Evolutionary conservation across 2,329 filamentous ascomycete species (phyloP), one percentile per base, ranked within the genome.

Genomic region (Pseudogymnoascus sp.): DNA sequence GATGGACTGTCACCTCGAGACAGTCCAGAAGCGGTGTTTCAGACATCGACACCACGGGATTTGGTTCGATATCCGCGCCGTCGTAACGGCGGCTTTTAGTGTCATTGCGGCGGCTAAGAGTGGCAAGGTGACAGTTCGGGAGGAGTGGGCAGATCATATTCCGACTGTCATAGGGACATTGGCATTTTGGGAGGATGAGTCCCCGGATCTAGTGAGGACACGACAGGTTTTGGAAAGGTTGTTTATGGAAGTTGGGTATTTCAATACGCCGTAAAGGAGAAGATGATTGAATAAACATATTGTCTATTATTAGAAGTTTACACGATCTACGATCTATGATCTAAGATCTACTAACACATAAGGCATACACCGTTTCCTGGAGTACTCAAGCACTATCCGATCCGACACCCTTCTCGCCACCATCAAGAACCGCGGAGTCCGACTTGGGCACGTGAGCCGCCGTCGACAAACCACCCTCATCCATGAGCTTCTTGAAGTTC

Each of bases 1-100:
- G 2, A 65, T 72, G n/a, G 65, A 71, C 3, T 73, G 72, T 63
- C 67, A 66, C 60, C 38, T 71, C 46, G 69, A 66, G 34, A 70
- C 70, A 3, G 49, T 73, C 5, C 65, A 71, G 6, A 67, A 62
- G 5, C 65, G 70, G 4, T 65, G 64, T 31, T 56, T 71, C 12
- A 64, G 66, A 5, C 72, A 74, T 63, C 70, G 72, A 9, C 72
- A 74, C 62, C 72, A 74, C 61, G 72, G 72, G 7, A 65, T 70
- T 1, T 74, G 72, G 72, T 73, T 68, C 43, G 69, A 72, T 64
- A 61, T 69, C n/a, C 72, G 73, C 2, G n/a, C 62, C 6, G 8
- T 28, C 0, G 43, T 49, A 2, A 31, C 43, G 4, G 43, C 23
- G 14, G 60, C 60, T 3, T 61, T 61, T 38, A 42, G 31, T 12